Evolutionary conservation across 2,329 filamentous ascomycete genomes (phyloP).

Genomic region (Fusarium acutatum): DNA sequence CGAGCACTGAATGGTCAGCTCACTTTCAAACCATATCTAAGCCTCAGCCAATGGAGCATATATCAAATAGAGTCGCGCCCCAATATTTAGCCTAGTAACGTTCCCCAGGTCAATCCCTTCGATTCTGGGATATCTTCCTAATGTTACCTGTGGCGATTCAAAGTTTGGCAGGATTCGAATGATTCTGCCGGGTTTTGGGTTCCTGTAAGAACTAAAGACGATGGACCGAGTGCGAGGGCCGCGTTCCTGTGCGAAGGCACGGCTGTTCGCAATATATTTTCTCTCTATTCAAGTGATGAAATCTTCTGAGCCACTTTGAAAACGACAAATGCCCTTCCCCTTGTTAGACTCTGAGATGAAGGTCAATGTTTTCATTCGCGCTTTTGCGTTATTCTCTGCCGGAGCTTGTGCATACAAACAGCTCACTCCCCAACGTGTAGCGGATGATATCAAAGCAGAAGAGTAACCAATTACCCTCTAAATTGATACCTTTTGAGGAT

Average conservation of each 20-base stretch:
- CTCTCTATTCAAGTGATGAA: neutral
- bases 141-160: neutral
- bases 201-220: neutral
- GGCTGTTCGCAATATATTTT: neutral
- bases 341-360: neutral
- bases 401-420: neutral
- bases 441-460: slow-evolving; percentile 9
- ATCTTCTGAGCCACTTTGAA: too few relatives aligned
- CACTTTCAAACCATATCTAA: neutral
- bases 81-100: neutral
- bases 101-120: neutral
- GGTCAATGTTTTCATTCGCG: neutral
- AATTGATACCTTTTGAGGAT: accelerated
- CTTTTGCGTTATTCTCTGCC: neutral
- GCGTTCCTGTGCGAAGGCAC: neutral
- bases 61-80: neutral
- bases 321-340: neutral
- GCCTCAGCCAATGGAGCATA: neutral
- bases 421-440: slow-evolving; percentile 12
- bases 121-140: neutral
- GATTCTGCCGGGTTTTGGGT: neutral
- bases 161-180: neutral
- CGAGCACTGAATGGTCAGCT: neutral
- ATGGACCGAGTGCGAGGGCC: neutral
- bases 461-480: neutral